These are phyloP conservation scores for Cytospora piceae DNA, from an alignment of 2,329 filamentous ascomycete genomes.

Conservation along the genomic window DNA sequence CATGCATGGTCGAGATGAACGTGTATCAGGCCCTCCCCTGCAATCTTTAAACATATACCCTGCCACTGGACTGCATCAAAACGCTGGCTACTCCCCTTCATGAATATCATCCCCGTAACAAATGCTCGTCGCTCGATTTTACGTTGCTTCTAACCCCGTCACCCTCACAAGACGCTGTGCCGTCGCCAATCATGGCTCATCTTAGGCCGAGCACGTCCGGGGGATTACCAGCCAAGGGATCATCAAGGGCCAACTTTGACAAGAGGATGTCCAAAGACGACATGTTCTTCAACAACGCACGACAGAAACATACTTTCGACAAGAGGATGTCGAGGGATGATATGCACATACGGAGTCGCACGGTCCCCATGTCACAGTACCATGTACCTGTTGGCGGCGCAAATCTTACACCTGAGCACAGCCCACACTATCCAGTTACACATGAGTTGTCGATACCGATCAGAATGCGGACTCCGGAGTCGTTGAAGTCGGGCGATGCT, in stretches of 20 bases:
- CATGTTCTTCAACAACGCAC: conserved; percentile 41
- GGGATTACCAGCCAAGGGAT: conserved; percentile 20
- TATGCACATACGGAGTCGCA: conserved; percentile 40
- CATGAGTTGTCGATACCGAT: conserved; percentile 40
- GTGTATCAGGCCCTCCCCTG: conserved; percentile 44
- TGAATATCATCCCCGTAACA: conserved; percentile 35
- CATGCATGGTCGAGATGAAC: conserved; percentile 37
- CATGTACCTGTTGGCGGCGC: conserved; percentile 48
- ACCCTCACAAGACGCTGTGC: conserved; percentile 10
- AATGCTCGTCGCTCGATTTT: conserved; percentile 38
- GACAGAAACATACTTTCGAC: conserved; percentile 34
- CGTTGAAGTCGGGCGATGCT: conserved; percentile 47
- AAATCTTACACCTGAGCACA: conserved; percentile 48
- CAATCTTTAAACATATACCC: conserved; percentile 38
- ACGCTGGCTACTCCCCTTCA: conserved; percentile 38
- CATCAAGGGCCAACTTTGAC: conserved; percentile 36
- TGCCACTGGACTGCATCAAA: conserved; percentile 37
- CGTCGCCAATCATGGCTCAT: conserved; percentile 38
- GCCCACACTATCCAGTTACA: conserved; percentile 41
- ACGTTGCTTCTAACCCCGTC: conserved; percentile 36
- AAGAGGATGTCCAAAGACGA: conserved; percentile 53
- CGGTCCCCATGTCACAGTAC: conserved; percentile 40
- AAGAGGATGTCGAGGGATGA: conserved; percentile 52
- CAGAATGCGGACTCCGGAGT: conserved; percentile 49
- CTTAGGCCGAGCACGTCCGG: conserved; percentile 46